A percentile compares a stretch with the other conserved stretches of the same genome.
Conservation (phyloP, 164 flowering plant genomes). For the Umbilicus rupestris region DNA sequence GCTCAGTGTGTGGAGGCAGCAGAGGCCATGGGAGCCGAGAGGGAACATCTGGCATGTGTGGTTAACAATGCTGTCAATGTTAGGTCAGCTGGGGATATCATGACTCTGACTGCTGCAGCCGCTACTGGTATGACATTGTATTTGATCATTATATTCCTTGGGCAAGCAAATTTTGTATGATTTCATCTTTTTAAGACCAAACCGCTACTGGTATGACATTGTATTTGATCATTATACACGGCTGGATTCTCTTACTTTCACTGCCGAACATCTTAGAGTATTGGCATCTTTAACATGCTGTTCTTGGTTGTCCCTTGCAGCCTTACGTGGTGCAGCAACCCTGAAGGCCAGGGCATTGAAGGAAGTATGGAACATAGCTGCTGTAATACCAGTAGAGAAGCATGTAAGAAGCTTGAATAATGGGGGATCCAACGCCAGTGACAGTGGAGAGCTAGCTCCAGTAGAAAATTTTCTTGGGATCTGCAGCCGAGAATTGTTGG, state of each 20-base stretch:
- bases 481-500: slow-evolving; percentile 42
- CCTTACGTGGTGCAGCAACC: slow-evolving; percentile 69
- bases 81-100: slow-evolving; percentile 46
- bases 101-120: slow-evolving; percentile 67
- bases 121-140: slow-evolving; percentile 41
- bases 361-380: slow-evolving; percentile 48
- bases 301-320: slow-evolving; percentile 18
- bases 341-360: slow-evolving; percentile 59
- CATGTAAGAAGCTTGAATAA: slow-evolving; percentile 9
- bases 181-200: neutral
- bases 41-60: slow-evolving; percentile 48
- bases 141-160: neutral
- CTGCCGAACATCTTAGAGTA: too few relatives aligned
- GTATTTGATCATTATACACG: neutral
- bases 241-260: too few relatives aligned
- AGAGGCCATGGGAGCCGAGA: slow-evolving; percentile 59
- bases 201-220: slow-evolving; percentile 49
- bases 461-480: slow-evolving; percentile 26
- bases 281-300: neutral
- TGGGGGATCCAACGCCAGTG: slow-evolving; percentile 11
- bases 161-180: neutral
- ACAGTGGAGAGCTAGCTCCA: slow-evolving; percentile 21
- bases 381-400: slow-evolving; percentile 37
- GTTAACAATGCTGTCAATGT: slow-evolving; percentile 62
- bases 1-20: slow-evolving; percentile 78